Base-by-base conservation (phyloP, 805 yeast genomes). In the Citeromyces nyonsensis region DNA sequence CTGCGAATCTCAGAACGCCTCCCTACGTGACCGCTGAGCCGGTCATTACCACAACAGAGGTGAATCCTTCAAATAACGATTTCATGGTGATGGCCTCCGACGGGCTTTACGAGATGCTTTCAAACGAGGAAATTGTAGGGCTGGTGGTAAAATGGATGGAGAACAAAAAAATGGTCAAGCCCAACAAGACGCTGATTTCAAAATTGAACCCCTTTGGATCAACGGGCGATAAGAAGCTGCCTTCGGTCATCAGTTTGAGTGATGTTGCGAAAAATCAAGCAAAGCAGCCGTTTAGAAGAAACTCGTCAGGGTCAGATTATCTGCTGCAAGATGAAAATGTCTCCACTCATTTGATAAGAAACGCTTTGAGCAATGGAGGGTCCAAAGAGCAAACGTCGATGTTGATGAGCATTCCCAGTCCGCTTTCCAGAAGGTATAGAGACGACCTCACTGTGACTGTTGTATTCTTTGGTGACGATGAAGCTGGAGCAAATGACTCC, bases 1-100 rank as follows among this genome's bases (percentile, higher is more conserved):
- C 93, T 24, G 69, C 70, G 33, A 69, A 72, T 42, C 64, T 83
- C 38, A 61, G 73, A 37, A 78, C 95, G 2, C 98, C 98, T 3
- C 98, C 98, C 0, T 91, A 91, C 51, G 96, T 91, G 25, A 91
- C 98, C 1, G 97, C 98, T 1, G 86, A 79, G 51, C 98, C 98
- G 1, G 94, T 80, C 20, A 65, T 86, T 15, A 79, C 95, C 3
- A 75, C 94, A 2, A 78, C 86, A 9, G 72, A 75, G 45, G 67
- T 86, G 32, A 65, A 66, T 32, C 78, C 85, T 1, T 60, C 65
- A 13, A 71, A 76, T 40, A 75, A 81, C 41, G 91, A 84, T 48
- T 91, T 91, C 45, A 57, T 91, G 50, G 94, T 91, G 24, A 61
- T 91, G 69, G 98, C 88, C 0, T 75, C 93, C 13, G 98, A 91